Conservation (phyloP, 208 protist species). For the Plasmodiophora brassicae region DNA sequence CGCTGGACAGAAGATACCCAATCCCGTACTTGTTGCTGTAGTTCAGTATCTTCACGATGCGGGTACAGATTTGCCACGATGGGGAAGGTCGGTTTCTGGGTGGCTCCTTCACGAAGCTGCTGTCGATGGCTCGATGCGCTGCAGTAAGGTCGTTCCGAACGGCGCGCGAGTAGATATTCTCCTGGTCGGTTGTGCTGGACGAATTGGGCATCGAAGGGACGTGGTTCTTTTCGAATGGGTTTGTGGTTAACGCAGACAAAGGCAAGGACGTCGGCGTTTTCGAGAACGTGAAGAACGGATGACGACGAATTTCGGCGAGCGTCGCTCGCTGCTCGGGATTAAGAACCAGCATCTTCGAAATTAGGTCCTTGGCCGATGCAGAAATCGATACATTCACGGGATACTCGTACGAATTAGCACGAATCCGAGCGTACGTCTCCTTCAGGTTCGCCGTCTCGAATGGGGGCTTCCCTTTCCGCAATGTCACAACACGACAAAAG, state of each 20-base stretch:
- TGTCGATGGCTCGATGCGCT: not conserved
- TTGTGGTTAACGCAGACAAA: not conserved
- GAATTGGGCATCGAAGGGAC: not conserved
- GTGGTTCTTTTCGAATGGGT: not conserved
- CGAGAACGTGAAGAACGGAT: conserved; percentile 72
- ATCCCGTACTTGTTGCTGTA: conserved; percentile 95
- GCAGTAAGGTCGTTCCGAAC: not conserved
- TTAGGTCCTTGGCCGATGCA: conserved; percentile 73
- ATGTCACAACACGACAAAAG: not conserved
- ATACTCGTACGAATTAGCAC: conserved; percentile 81
- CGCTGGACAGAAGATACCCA: conserved; percentile 84
- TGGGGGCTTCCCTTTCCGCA: conserved; percentile 82
- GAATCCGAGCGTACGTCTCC: conserved; percentile 88
- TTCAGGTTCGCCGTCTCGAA: conserved; percentile 93
- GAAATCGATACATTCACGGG: conserved; percentile 68
- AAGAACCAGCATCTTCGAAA: conserved; percentile 68
- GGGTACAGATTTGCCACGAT: not conserved
- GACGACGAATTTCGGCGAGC: conserved; percentile 71
- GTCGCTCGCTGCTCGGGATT: conserved; percentile 74
- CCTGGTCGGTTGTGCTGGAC: not conserved
- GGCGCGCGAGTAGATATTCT: not conserved
- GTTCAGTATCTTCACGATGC: conserved; percentile 78
- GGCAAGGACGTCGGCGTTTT: not conserved
- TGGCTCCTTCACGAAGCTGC: not conserved
- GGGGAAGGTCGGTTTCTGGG: not conserved